These are phyloP conservation scores for Takashimella koratensis DNA, from an alignment of 1,284 basidiomycete genomes.

Conservation along the genomic window DNA sequence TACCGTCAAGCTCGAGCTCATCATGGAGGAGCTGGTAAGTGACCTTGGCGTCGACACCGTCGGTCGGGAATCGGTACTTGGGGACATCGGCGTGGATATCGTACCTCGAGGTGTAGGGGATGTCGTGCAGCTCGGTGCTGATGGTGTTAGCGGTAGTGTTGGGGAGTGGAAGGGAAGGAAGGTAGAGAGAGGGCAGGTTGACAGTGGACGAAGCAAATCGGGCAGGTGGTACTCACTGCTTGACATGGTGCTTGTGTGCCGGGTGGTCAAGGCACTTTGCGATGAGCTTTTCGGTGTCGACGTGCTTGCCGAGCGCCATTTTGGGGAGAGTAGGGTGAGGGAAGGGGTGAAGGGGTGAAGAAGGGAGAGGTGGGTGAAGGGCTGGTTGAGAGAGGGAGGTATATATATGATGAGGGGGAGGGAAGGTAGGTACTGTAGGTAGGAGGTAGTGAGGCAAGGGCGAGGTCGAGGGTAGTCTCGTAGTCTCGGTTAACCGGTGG, in stretches of 20 bases:
- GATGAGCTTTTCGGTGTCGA: constrained; percentile 47
- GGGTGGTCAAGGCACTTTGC: constrained; percentile 2
- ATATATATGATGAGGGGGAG: no score
- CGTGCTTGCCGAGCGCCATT: constrained; percentile 43
- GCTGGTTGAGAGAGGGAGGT: no score
- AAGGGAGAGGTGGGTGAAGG: not conserved
- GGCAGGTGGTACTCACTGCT: not conserved
- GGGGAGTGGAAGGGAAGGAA: not conserved
- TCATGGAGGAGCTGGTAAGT: constrained; percentile 81
- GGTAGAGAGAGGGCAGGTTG: not conserved
- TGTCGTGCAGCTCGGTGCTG: constrained; percentile 33
- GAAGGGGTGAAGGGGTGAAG: not conserved
- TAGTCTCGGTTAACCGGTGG: no score
- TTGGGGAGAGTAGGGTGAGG: constrained; percentile 6
- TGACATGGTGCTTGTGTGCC: not conserved
- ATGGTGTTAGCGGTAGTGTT: not conserved
- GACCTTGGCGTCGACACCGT: constrained; percentile 46
- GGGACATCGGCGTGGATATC: constrained; percentile 42
- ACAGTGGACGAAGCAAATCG: no score
- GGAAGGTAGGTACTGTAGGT: no score
- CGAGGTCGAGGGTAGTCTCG: no score
- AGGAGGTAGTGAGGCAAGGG: no score
- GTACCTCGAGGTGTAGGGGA: constrained; percentile 41
- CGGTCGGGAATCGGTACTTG: constrained; percentile 48
- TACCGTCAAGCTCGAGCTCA: constrained; percentile 76